Conservation (phyloP, 2,329 filamentous ascomycete genomes). For the Chrysoporthe puriensis region DNA sequence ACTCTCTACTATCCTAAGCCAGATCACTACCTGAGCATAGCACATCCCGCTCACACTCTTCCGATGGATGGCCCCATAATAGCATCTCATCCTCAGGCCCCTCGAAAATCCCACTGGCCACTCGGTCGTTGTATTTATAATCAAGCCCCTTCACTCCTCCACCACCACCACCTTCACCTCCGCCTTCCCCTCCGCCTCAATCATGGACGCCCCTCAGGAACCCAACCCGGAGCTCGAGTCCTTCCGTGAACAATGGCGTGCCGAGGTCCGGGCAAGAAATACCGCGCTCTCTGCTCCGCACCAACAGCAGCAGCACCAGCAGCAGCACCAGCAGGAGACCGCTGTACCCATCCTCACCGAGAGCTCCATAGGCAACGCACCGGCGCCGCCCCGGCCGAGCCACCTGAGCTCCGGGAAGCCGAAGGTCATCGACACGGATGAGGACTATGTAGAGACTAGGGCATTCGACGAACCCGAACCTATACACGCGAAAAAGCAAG, state of each 20-base stretch:
- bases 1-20: neutral
- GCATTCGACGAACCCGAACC: constrained; percentile 41
- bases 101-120: neutral
- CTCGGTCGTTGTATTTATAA: constrained; percentile 24
- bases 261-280: constrained; percentile 66
- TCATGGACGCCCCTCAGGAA: constrained; percentile 39
- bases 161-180: neutral
- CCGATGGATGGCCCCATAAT: neutral
- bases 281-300: constrained; percentile 22
- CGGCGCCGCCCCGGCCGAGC: constrained; percentile 31
- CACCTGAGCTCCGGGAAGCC: constrained; percentile 30
- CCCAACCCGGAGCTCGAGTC: constrained; percentile 76
- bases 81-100: neutral
- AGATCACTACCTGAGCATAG: neutral
- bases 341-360: constrained; percentile 23
- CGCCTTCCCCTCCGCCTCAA: neutral
- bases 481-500: constrained; percentile 30
- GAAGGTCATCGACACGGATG: constrained; percentile 40
- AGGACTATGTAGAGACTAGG: constrained; percentile 40
- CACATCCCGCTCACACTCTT: neutral
- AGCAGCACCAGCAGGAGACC: constrained; percentile 2
- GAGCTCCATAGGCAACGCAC: constrained; percentile 28
- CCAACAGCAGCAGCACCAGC: neutral
- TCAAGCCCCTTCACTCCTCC: constrained; percentile 11
- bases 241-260: constrained; percentile 84